Evolutionary conservation across 495 filamentous ascomycete species (phyloP), one percentile per base, ranked within the genome.

Genomic region (Astrothelium subdiscretum): DNA sequence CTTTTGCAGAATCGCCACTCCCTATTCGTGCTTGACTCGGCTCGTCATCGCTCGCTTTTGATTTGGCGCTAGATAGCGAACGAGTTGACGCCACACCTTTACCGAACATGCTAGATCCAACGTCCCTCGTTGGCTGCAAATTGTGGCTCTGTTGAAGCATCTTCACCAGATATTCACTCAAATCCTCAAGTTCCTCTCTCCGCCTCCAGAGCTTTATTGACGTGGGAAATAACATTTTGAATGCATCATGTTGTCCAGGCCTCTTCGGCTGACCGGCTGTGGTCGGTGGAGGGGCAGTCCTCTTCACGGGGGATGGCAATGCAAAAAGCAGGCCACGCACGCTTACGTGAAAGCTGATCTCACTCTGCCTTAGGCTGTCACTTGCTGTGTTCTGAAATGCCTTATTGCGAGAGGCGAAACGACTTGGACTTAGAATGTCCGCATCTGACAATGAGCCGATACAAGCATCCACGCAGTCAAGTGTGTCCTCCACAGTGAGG

Each of bases 331-430:
- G 69, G 1, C 95, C 91, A 6, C 91, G 84, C 2, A 92, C 86
- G 27, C 89, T 90, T 57, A 90, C 81, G 62, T 97, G 91, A 66
- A 96, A 97, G 35, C 85, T 83, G 60, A 97, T 89, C 67, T 99
- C 94, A 58, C 96, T 90, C 71, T 96, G 91, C 27, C 92, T 85
- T 1, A 97, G 73, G 32, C 81, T 76, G 64, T 96, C 92, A 20
- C 85, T 79, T 5, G 83, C 83, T 8, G 83, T 69, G 42, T 74
- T 79, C 35, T 74, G 67, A 26, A 74, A 74, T 0, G 60, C 69
- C 27, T 74, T 69, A 32, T 64, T 68, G 62, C 66, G 59, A 60
- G 73, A 74, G 48, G 78, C 72, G 68, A 74, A 78, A 58, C 79
- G 75, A 57, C 75, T 70, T 11, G 85, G 81, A 51, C 78, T 84